Conservation (phyloP, 305 asterid genomes). For the Solanum hybrid region DNA sequence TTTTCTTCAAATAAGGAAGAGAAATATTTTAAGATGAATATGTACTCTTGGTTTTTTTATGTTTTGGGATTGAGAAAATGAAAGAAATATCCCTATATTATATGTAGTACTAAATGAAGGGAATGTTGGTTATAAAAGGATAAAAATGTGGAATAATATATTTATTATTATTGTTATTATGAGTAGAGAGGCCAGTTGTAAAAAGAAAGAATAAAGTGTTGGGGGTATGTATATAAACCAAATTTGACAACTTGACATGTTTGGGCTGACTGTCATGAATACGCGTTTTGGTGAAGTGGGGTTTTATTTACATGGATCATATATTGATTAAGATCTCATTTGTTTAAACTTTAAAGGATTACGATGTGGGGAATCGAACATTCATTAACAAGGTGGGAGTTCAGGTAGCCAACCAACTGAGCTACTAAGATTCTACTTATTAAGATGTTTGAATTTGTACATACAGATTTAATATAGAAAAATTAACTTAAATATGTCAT, state of each 20-base stretch:
- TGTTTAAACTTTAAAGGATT: neutral
- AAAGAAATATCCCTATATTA: neutral
- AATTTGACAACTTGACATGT: neutral
- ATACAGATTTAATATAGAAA: neutral
- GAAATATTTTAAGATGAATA: neutral
- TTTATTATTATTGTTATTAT: neutral
- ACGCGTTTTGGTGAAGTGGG: neutral
- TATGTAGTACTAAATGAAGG: neutral
- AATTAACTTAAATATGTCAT: neutral
- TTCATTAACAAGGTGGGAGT: neutral
- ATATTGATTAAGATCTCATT: neutral
- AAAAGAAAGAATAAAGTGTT: neutral
- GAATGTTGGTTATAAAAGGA: neutral
- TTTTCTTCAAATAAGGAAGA: neutral
- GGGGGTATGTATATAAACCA: neutral
- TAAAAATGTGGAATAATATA: neutral
- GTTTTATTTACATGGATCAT: neutral
- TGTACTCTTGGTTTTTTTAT: neutral
- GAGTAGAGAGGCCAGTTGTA: neutral
- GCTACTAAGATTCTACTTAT: too few relatives aligned
- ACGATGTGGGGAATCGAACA: too few relatives aligned
- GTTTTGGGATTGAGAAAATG: neutral
- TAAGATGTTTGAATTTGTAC: neutral
- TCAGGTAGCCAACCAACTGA: neutral
- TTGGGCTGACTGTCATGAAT: neutral